Evolutionary conservation across 2,329 filamentous ascomycete species (phyloP).

Genomic region (Tolypocladium album): DNA sequence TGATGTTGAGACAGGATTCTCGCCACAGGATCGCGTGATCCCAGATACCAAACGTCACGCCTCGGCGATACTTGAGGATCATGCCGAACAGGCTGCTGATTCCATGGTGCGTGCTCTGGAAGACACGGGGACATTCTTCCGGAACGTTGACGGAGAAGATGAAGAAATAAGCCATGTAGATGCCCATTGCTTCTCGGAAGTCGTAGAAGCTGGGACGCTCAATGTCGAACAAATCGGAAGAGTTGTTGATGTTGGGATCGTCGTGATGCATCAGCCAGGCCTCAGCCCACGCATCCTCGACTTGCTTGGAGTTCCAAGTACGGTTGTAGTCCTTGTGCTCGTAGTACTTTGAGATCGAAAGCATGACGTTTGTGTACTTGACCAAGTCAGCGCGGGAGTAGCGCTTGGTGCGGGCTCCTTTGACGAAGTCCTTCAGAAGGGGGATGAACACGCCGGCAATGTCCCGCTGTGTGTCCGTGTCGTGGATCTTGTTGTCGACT

Average conservation of each 20-base stretch:
- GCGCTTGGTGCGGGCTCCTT: constrained; percentile 33
- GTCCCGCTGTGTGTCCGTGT: constrained; percentile 28
- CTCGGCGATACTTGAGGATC: constrained; percentile 49
- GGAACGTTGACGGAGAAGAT: constrained; percentile 48
- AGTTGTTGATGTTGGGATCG: constrained; percentile 23
- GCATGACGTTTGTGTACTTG: constrained; percentile 33
- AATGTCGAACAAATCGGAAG: constrained; percentile 19
- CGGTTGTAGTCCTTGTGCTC: constrained; percentile 38
- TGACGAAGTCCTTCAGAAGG: constrained; percentile 36
- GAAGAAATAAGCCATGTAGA: constrained; percentile 35
- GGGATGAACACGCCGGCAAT: constrained; percentile 44
- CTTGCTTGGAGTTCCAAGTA: constrained; percentile 34
- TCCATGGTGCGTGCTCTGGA: constrained; percentile 53
- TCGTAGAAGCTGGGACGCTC: constrained; percentile 23
- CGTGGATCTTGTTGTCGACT: constrained; percentile 33
- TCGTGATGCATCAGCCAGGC: constrained; percentile 35
- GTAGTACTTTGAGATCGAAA: constrained; percentile 40
- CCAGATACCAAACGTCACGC: constrained; percentile 51
- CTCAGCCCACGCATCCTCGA: constrained; percentile 35
- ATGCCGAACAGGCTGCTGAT: constrained; percentile 51
- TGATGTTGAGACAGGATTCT: constrained; percentile 40
- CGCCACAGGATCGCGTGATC: constrained; percentile 53
- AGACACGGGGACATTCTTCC: constrained; percentile 46
- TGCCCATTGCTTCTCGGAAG: constrained; percentile 21
- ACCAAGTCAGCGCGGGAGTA: constrained; percentile 32